These are phyloP conservation scores for Nothophytophthora sp. DNA, from an alignment of 352 stramenopile genomes.

Conservation along the genomic window DNA sequence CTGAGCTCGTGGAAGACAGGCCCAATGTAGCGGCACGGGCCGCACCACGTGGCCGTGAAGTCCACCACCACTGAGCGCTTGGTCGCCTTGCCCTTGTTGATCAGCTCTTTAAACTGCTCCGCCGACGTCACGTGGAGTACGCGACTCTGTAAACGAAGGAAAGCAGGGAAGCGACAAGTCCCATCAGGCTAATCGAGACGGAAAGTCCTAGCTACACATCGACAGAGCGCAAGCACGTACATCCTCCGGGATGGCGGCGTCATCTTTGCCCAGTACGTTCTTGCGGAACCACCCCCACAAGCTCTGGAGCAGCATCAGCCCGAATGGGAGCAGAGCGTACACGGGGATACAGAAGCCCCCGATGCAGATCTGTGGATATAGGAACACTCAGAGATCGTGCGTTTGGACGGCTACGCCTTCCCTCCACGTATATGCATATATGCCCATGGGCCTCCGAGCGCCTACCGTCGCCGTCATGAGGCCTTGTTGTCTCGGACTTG, in stretches of 20 bases:
- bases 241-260: conserved; percentile 51
- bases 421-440: no score
- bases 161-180: no score
- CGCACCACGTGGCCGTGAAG: conserved; percentile 90
- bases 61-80: conserved; percentile 82
- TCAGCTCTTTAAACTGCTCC: conserved; percentile 74
- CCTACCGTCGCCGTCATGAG: conserved; percentile 41
- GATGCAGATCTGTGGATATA: conserved; percentile 79
- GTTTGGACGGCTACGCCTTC: no score
- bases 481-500: no score
- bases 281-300: conserved; percentile 74
- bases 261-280: conserved; percentile 56
- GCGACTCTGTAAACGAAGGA: no score
- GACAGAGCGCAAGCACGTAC: conserved; percentile 17
- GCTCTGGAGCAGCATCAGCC: conserved; percentile 66
- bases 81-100: conserved; percentile 65
- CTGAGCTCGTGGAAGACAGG: conserved; percentile 86
- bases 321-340: conserved; percentile 75
- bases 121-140: conserved; percentile 72
- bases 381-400: no score
- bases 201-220: not conserved
- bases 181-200: not conserved
- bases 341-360: conserved; percentile 75
- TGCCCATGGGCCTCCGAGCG: no score
- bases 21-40: conserved; percentile 85